Conservation (phyloP, 495 filamentous ascomycete genomes). For the Penicillium subrubescens region DNA sequence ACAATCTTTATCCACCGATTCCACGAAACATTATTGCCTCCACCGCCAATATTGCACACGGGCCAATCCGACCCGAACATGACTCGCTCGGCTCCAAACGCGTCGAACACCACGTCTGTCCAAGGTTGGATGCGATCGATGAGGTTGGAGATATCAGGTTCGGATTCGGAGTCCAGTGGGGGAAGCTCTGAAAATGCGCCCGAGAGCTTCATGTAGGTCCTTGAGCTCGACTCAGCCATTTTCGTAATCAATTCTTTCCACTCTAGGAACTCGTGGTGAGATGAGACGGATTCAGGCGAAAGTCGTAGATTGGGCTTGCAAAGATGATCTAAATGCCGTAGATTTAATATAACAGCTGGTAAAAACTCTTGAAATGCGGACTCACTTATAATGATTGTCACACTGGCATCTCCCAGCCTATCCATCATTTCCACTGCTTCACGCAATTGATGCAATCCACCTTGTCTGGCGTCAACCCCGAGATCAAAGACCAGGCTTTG, state of each 20-base stretch:
- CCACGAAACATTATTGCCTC: constrained; percentile 54
- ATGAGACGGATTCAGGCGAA: constrained; percentile 38
- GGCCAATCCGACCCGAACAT: constrained; percentile 95
- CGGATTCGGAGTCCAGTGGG: constrained; percentile 36
- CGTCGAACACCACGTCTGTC: constrained; percentile 65
- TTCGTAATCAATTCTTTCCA: constrained; percentile 42
- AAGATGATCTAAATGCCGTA: constrained; percentile 66
- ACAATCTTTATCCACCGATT: constrained; percentile 45
- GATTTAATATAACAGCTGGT: neutral
- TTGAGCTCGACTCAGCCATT: constrained; percentile 54
- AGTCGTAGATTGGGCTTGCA: constrained; percentile 78
- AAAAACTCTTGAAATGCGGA: neutral
- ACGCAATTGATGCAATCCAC: constrained; percentile 70
- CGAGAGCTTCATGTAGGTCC: constrained; percentile 85
- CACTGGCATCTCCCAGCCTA: constrained; percentile 59
- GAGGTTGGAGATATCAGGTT: constrained; percentile 42
- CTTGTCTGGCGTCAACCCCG: constrained; percentile 71
- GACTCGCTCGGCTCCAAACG: constrained; percentile 68
- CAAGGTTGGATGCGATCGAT: constrained; percentile 57
- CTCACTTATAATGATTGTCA: constrained; percentile 68
- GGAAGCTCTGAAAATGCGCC: constrained; percentile 77
- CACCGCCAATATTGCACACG: constrained; percentile 72
- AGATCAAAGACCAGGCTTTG: constrained; percentile 73
- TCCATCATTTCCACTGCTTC: constrained; percentile 73
- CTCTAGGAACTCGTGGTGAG: constrained; percentile 60